Evolutionary conservation across 306 rosid species (phyloP).

Genomic region (Ormosia semicastrata): DNA sequence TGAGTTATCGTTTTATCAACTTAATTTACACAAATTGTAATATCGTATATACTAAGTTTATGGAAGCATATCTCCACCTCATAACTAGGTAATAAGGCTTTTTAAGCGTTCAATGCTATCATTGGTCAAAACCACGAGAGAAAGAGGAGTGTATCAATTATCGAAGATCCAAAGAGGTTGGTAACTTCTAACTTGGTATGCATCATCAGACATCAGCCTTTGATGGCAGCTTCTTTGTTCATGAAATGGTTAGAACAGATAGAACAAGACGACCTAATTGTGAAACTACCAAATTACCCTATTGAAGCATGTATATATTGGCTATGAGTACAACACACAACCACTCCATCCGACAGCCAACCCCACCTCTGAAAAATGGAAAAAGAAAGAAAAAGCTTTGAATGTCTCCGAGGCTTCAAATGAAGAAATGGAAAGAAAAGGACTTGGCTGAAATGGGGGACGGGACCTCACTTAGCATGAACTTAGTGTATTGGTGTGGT

Average conservation of each 20-base stretch:
- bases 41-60: no score
- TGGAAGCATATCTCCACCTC: no score
- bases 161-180: neutral
- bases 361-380: slow-evolving; percentile 35
- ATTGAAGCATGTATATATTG: neutral
- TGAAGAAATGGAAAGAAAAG: slow-evolving; percentile 30
- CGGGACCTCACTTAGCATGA: slow-evolving; percentile 37
- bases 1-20: no score
- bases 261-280: neutral
- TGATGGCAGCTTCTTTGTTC: slow-evolving; percentile 18
- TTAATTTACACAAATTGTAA: no score
- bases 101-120: neutral
- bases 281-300: slow-evolving; percentile 29
- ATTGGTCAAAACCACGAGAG: slow-evolving; percentile 38
- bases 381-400: slow-evolving; percentile 19
- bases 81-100: slow-evolving; percentile 28
- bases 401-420: slow-evolving; percentile 35
- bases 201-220: neutral
- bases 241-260: slow-evolving; percentile 31
- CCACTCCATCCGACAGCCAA: slow-evolving; percentile 30
- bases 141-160: slow-evolving; percentile 21
- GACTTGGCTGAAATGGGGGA: slow-evolving; percentile 27
- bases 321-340: neutral
- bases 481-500: slow-evolving; percentile 26
- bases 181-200: neutral